A percentile compares a stretch with the other conserved stretches of the same genome.
phyloP scores from a whole-genome alignment of 345 rosid species.

The Pistacia atlantica region DNA sequence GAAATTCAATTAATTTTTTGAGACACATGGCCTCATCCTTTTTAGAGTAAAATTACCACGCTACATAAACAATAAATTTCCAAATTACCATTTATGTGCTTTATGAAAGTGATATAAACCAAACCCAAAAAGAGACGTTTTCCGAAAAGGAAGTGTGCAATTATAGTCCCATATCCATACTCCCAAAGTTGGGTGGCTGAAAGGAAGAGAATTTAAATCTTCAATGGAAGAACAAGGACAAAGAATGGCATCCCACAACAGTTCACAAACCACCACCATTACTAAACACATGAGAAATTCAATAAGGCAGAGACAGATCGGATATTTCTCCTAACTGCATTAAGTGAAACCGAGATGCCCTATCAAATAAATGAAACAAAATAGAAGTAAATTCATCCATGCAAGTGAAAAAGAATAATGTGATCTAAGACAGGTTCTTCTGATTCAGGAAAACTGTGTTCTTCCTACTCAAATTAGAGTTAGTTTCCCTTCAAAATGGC shows the following conservation, averaged over 20 bases:
- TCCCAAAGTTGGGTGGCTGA: background rate
- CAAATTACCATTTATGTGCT: background rate
- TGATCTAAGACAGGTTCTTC: slow-evolving; percentile 10
- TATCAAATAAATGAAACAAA: background rate
- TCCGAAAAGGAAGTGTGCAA: background rate
- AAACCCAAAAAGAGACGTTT: background rate
- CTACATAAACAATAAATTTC: too few relatives aligned
- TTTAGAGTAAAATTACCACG: background rate
- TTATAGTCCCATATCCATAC: background rate
- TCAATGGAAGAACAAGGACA: too few relatives aligned
- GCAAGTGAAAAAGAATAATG: background rate
- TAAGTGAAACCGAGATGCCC: background rate
- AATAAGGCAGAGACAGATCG: too few relatives aligned
- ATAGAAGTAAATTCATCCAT: background rate
- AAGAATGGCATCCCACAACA: too few relatives aligned
- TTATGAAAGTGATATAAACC: background rate
- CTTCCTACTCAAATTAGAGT: slow-evolving; percentile 28
- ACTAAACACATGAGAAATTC: too few relatives aligned
- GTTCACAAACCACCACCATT: too few relatives aligned
- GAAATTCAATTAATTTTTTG: too few relatives aligned
- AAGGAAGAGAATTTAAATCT: too few relatives aligned
- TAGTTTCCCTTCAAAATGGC: slow-evolving; percentile 29
- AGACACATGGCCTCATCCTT: too few relatives aligned
- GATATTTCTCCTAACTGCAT: too few relatives aligned
- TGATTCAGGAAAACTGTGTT: slow-evolving; percentile 21